Percentiles rank a stretch among this genome's conserved stretches.
Conservation (phyloP, 495 filamentous ascomycete genomes). For the Peziza echinospora region DNA sequence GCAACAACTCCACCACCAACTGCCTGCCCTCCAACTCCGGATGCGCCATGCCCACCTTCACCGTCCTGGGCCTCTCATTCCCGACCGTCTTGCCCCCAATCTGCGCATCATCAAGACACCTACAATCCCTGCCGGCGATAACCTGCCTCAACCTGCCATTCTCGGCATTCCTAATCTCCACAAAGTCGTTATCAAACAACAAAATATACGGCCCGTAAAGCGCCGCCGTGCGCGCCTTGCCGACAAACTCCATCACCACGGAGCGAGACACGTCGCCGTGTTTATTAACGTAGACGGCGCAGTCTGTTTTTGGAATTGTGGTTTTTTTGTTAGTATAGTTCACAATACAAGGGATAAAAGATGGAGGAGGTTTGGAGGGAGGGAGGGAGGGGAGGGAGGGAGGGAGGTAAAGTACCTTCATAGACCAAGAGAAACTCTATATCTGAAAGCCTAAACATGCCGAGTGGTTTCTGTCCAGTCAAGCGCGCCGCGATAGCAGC, state of each 20-base stretch:
- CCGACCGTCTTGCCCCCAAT: slow-evolving; percentile 12
- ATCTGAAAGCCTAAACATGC: slow-evolving; percentile 90
- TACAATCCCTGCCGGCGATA: slow-evolving; percentile 70
- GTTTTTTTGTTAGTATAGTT: too few species aligned
- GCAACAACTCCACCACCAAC: slow-evolving; percentile 73
- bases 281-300: slow-evolving; percentile 93
- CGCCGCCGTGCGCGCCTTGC: slow-evolving; percentile 50
- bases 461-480: slow-evolving; percentile 58
- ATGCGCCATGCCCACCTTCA: slow-evolving; percentile 92
- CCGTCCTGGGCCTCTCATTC: slow-evolving; percentile 30
- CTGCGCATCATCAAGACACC: slow-evolving; percentile 58
- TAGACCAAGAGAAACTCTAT: slow-evolving; percentile 87
- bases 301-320: slow-evolving; percentile 31
- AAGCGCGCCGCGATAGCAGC: slow-evolving; percentile 63
- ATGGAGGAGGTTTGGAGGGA: background rate
- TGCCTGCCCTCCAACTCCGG: slow-evolving; percentile 61
- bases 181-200: slow-evolving; percentile 70
- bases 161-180: slow-evolving; percentile 90
- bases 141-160: slow-evolving; percentile 87
- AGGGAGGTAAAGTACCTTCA: slow-evolving; percentile 22
- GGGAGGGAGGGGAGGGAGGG: background rate
- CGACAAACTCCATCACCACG: slow-evolving; percentile 94
- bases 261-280: slow-evolving; percentile 82
- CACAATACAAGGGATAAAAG: too few species aligned
- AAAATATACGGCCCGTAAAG: slow-evolving; percentile 66